These are phyloP conservation scores for Dioscorea alata DNA, from an alignment of 106 monocot species.

Conservation along the genomic window DNA sequence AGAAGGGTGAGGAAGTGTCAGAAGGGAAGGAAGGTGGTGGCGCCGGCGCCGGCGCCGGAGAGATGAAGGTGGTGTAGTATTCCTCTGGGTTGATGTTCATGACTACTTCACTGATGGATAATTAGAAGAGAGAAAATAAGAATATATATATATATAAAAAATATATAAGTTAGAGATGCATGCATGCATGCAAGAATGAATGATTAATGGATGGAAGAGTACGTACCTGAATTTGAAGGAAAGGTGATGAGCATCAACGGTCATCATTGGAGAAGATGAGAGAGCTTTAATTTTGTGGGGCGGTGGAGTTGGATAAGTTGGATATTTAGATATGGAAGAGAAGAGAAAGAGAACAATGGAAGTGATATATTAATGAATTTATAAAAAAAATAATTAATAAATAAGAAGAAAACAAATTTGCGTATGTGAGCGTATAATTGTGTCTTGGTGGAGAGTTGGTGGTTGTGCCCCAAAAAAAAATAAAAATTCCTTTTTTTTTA, in stretches of 20 bases:
- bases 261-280: constrained; percentile 24
- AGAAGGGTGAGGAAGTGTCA: neutral
- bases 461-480: too few species aligned
- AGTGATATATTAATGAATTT: too few species aligned
- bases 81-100: neutral
- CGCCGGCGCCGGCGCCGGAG: neutral
- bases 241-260: constrained; percentile 60
- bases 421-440: neutral
- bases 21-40: neutral
- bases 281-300: neutral
- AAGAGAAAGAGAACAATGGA: neutral
- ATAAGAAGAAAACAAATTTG: neutral
- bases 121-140: neutral
- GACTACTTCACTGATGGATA: neutral
- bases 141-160: too few species aligned
- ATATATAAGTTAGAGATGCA: too few species aligned
- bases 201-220: constrained; percentile 17
- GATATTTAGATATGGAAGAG: constrained; percentile 1
- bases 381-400: neutral
- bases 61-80: neutral
- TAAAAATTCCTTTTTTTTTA: too few species aligned
- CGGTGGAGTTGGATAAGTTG: neutral
- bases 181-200: constrained; percentile 10
- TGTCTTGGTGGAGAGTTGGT: too few species aligned
- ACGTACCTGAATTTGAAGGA: constrained; percentile 12